phyloP scores from a whole-genome alignment of 192 early-diverging fungal species.

The Mortierella antarctica region DNA sequence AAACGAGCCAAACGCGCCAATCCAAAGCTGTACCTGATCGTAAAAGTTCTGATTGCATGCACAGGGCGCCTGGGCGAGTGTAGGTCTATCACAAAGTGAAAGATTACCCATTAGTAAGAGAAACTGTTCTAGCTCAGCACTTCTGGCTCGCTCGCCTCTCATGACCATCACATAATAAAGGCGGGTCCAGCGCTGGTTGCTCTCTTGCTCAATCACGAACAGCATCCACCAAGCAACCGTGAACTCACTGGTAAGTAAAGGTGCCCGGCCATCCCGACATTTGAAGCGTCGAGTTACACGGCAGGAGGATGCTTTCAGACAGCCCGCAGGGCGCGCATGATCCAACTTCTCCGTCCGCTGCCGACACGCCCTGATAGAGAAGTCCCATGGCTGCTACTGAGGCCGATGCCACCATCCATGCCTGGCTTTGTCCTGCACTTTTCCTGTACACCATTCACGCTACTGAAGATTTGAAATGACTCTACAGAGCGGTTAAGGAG shows the following conservation, averaged over 20 bases:
- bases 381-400: not conserved
- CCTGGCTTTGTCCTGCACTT: not conserved
- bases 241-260: constrained; percentile 28
- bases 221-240: no score
- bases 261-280: constrained; percentile 24
- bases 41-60: constrained; percentile 38
- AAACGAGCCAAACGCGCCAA: not conserved
- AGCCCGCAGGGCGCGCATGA: constrained; percentile 22
- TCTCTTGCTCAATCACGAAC: not conserved
- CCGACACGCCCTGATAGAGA: constrained; percentile 10
- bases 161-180: not conserved
- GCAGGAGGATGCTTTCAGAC: constrained; percentile 5
- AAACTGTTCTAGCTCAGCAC: not conserved
- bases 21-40: constrained; percentile 11
- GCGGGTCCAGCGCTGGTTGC: not conserved
- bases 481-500: not conserved
- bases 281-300: constrained; percentile 5
- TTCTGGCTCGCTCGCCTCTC: no score
- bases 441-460: not conserved
- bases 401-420: constrained; percentile 9
- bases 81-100: constrained; percentile 6
- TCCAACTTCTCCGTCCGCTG: not conserved
- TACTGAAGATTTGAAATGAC: not conserved
- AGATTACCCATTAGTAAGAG: not conserved
- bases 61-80: constrained; percentile 9